Conservation (phyloP, 192 early-diverging fungal genomes). For the Coemansia sp. region DNA sequence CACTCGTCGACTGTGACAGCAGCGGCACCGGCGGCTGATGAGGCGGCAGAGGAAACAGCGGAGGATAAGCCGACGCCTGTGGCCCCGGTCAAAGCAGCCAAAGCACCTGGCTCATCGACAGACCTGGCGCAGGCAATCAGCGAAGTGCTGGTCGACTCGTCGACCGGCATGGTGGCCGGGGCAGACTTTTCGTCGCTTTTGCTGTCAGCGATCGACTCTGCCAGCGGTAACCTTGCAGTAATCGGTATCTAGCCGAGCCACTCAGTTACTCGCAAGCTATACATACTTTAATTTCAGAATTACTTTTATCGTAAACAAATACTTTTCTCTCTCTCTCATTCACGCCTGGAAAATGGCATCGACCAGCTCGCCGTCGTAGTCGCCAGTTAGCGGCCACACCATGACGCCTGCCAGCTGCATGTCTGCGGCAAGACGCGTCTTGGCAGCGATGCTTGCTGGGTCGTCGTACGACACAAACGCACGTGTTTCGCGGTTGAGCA, state of each 20-base stretch:
- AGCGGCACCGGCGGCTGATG: background rate
- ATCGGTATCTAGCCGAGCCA: slow-evolving; percentile 12
- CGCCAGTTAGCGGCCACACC: slow-evolving; percentile 68
- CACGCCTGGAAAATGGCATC: slow-evolving; percentile 9
- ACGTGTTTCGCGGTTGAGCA: slow-evolving; percentile 60
- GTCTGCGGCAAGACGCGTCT: slow-evolving; percentile 46
- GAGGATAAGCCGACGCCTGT: background rate
- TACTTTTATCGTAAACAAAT: background rate
- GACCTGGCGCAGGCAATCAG: slow-evolving; percentile 12
- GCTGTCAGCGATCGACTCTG: slow-evolving; percentile 23
- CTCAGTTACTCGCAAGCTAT: too few relatives aligned
- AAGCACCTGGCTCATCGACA: background rate
- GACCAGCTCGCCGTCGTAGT: slow-evolving; percentile 58
- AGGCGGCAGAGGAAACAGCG: background rate
- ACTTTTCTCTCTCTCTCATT: background rate
- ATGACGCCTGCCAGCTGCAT: slow-evolving; percentile 63
- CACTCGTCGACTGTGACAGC: background rate
- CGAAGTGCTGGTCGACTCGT: slow-evolving; percentile 12
- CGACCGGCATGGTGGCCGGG: slow-evolving; percentile 11
- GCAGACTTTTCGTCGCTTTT: slow-evolving; percentile 26
- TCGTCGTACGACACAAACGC: slow-evolving; percentile 71
- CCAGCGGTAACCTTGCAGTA: slow-evolving; percentile 24
- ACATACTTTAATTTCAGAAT: too few relatives aligned
- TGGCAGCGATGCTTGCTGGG: slow-evolving; percentile 50
- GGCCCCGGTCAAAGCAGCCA: background rate